phyloP scores from a whole-genome alignment of 805 yeast genomes.

The Isabelozyma pseudorhagii region DNA sequence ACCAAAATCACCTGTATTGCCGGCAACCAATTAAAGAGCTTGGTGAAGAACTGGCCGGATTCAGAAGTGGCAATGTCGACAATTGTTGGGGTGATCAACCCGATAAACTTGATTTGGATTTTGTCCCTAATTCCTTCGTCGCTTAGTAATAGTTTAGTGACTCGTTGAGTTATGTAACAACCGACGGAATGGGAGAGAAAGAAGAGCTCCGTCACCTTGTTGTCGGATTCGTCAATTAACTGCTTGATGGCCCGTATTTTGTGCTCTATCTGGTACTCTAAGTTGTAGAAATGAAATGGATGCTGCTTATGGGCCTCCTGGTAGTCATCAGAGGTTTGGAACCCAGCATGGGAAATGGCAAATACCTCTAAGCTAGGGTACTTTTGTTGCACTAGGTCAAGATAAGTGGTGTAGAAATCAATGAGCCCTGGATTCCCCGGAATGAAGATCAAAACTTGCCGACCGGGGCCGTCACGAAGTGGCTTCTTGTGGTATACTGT shows the following conservation, averaged over 20 bases:
- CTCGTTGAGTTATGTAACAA: constrained; percentile 57
- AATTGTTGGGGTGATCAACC: constrained; percentile 70
- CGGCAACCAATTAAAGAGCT: constrained; percentile 25
- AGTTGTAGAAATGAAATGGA: constrained; percentile 25
- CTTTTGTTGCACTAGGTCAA: constrained; percentile 38
- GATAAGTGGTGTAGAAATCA: constrained; percentile 58
- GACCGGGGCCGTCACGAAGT: constrained; percentile 14
- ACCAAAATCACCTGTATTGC: constrained; percentile 14
- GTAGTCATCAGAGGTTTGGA: constrained; percentile 28
- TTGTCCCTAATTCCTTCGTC: constrained; percentile 19
- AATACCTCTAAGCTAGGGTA: constrained; percentile 50
- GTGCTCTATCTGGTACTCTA: constrained; percentile 59
- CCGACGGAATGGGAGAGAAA: constrained; percentile 75
- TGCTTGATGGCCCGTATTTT: constrained; percentile 49
- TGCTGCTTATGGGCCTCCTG: constrained; percentile 10
- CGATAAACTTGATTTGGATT: constrained; percentile 42
- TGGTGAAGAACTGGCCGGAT: constrained; percentile 28
- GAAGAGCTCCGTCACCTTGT: constrained; percentile 30
- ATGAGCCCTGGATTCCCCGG: constrained; percentile 81
- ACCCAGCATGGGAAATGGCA: constrained; percentile 68
- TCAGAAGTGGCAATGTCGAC: constrained; percentile 51
- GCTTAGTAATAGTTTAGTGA: constrained; percentile 27
- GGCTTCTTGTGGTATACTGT: constrained; percentile 21
- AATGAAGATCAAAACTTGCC: constrained; percentile 43
- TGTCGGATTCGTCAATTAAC: constrained; percentile 12